Percentiles rank a stretch among this genome's conserved stretches.
phyloP scores from a whole-genome alignment of 169 alveolate genomes.

The Babesia sp. region DNA sequence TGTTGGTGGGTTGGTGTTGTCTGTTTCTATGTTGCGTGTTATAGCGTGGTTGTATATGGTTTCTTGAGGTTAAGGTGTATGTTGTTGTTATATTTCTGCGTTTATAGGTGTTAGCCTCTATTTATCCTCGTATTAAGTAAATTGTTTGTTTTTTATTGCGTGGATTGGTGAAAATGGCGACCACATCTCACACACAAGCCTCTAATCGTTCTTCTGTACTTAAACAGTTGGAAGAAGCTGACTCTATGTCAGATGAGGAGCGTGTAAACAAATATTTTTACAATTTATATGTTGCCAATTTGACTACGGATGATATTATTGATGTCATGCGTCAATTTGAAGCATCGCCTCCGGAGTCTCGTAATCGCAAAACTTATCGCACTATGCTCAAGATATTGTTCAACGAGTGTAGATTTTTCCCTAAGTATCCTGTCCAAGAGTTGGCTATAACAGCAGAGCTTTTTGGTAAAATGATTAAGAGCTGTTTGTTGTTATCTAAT shows the following conservation, averaged over 20 bases:
- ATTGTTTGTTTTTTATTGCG: background rate
- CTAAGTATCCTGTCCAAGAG: slow-evolving; percentile 83
- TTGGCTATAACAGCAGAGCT: slow-evolving; percentile 82
- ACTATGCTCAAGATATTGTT: slow-evolving; percentile 78
- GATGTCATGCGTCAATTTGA: slow-evolving; percentile 75
- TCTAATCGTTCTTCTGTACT: background rate
- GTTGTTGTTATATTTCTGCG: too few species aligned
- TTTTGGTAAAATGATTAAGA: slow-evolving; percentile 78
- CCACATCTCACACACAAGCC: slow-evolving; percentile 9
- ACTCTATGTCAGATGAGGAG: slow-evolving; percentile 58
- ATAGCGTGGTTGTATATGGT: too few species aligned
- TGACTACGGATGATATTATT: slow-evolving; percentile 74
- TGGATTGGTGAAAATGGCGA: slow-evolving; percentile 6
- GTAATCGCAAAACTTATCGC: slow-evolving; percentile 70
- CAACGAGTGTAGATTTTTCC: slow-evolving; percentile 84
- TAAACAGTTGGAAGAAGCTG: slow-evolving; percentile 14
- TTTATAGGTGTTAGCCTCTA: too few species aligned
- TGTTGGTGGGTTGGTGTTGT: background rate
- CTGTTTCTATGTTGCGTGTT: background rate
- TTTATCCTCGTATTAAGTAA: too few species aligned
- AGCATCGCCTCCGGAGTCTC: slow-evolving; percentile 71
- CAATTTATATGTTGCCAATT: slow-evolving; percentile 73
- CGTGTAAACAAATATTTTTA: slow-evolving; percentile 75
- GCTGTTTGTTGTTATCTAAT: slow-evolving; percentile 68
- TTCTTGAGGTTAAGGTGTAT: too few species aligned